phyloP scores from a whole-genome alignment of 1,284 basidiomycete species.

The Cutaneotrichosporon arboriforme region DNA sequence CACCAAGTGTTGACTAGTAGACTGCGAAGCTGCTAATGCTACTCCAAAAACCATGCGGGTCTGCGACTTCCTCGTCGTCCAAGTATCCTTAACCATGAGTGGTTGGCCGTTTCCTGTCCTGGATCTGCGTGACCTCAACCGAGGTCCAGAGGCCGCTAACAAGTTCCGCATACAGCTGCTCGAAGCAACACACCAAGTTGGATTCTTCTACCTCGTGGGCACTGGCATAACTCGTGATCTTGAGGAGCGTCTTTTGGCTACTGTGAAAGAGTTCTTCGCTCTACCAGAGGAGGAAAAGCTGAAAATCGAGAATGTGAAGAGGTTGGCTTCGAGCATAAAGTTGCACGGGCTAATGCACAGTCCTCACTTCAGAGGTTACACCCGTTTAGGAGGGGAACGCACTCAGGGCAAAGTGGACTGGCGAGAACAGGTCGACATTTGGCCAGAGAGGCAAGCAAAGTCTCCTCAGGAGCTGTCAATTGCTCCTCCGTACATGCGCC shows the following conservation, averaged over 20 bases:
- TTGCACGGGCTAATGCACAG: slow-evolving; percentile 5
- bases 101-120: slow-evolving; percentile 16
- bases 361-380: slow-evolving; percentile 18
- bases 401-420: slow-evolving; percentile 13
- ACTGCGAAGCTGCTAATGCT: no score
- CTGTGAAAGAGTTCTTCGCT: slow-evolving; percentile 31
- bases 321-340: slow-evolving; percentile 2
- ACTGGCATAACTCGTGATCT: slow-evolving; percentile 27
- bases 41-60: no score
- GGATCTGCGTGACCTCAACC: slow-evolving; percentile 15
- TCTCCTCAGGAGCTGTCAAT: not conserved
- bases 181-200: slow-evolving; percentile 18
- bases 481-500: slow-evolving; percentile 11
- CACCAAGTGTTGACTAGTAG: no score
- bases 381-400: slow-evolving; percentile 13
- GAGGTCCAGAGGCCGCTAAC: not conserved
- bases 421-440: slow-evolving; percentile 19
- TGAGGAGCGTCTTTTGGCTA: slow-evolving; percentile 21
- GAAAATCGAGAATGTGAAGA: slow-evolving; percentile 29
- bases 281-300: slow-evolving; percentile 29
- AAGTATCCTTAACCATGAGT: not conserved
- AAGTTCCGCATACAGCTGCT: slow-evolving; percentile 11
- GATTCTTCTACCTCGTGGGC: slow-evolving; percentile 38
- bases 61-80: no score
- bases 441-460: slow-evolving; percentile 8